Percentiles rank a stretch among this genome's conserved stretches.
phyloP scores from a whole-genome alignment of 371 early-diverging fungal species.

The Choanephora cucurbitarum region DNA sequence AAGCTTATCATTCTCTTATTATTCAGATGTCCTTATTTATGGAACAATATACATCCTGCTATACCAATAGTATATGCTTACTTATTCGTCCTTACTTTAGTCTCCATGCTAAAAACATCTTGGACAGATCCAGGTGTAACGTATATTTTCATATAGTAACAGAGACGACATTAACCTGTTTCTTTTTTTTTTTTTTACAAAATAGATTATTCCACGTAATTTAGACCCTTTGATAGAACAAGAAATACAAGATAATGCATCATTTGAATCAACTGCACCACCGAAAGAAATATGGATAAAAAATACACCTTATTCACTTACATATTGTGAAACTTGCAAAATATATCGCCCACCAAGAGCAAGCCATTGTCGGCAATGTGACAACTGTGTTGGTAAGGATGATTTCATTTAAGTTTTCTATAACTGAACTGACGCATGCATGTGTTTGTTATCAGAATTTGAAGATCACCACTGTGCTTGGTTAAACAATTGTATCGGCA shows the following conservation, averaged over 20 bases:
- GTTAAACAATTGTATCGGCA: slow-evolving; percentile 93
- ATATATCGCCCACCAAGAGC: slow-evolving; percentile 89
- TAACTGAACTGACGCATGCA: neutral
- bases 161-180: too few relatives aligned
- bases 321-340: slow-evolving; percentile 87
- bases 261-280: slow-evolving; percentile 37
- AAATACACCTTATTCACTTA: slow-evolving; percentile 63
- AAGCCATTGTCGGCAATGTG: slow-evolving; percentile 87
- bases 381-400: slow-evolving; percentile 82
- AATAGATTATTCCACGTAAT: slow-evolving; percentile 72
- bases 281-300: slow-evolving; percentile 69
- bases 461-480: slow-evolving; percentile 95
- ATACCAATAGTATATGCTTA: slow-evolving; percentile 74
- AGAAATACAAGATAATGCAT: slow-evolving; percentile 24
- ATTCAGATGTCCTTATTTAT: slow-evolving; percentile 68
- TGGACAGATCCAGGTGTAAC: slow-evolving; percentile 88
- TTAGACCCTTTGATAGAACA: slow-evolving; percentile 55
- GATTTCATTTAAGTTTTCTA: neutral
- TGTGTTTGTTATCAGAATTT: slow-evolving; percentile 45
- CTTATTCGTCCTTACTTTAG: slow-evolving; percentile 66
- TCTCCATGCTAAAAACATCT: slow-evolving; percentile 82
- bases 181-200: neutral
- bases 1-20: neutral
- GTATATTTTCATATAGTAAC: neutral
- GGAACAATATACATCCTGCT: slow-evolving; percentile 60